Evolutionary conservation across 257 asterid species (phyloP).

Genomic region (Fraxinus americana): DNA sequence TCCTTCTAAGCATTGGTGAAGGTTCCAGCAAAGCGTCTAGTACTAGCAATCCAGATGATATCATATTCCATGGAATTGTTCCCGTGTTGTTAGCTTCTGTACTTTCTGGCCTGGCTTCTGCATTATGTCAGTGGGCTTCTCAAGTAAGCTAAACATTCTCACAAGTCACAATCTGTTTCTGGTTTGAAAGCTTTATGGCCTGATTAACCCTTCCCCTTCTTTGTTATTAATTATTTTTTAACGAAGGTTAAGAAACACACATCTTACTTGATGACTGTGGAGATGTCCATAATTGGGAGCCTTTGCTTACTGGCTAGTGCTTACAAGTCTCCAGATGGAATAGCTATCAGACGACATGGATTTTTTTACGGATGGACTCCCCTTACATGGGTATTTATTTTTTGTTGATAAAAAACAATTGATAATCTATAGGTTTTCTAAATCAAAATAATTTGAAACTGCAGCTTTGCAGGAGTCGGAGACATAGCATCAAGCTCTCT

Average conservation of each 20-base stretch:
- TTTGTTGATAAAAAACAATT: slow-evolving; percentile 7
- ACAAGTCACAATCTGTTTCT: neutral
- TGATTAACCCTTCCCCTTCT: slow-evolving; percentile 21
- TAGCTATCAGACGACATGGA: slow-evolving; percentile 69
- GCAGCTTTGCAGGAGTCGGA: neutral
- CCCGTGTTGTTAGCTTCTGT: slow-evolving; percentile 92
- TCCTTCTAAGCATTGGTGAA: slow-evolving; percentile 86
- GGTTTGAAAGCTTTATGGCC: slow-evolving; percentile 8
- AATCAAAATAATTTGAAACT: slow-evolving; percentile 10
- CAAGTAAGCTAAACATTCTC: slow-evolving; percentile 58
- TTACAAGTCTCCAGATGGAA: slow-evolving; percentile 90
- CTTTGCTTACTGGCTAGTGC: slow-evolving; percentile 86
- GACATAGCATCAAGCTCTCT: neutral
- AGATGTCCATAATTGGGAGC: slow-evolving; percentile 95
- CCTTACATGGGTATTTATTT: slow-evolving; percentile 63
- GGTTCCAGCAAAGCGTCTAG: slow-evolving; percentile 79
- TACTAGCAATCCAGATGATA: slow-evolving; percentile 64
- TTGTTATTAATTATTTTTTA: slow-evolving; percentile 7
- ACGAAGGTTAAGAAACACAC: slow-evolving; percentile 83
- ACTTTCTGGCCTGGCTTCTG: slow-evolving; percentile 95
- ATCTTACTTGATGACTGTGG: slow-evolving; percentile 94
- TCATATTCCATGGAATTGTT: slow-evolving; percentile 76
- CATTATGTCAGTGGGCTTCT: slow-evolving; percentile 98
- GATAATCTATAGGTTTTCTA: slow-evolving; percentile 19
- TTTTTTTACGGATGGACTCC: slow-evolving; percentile 95